phyloP scores from a whole-genome alignment of 345 rosid genomes.

The Dovyalis caffra region DNA sequence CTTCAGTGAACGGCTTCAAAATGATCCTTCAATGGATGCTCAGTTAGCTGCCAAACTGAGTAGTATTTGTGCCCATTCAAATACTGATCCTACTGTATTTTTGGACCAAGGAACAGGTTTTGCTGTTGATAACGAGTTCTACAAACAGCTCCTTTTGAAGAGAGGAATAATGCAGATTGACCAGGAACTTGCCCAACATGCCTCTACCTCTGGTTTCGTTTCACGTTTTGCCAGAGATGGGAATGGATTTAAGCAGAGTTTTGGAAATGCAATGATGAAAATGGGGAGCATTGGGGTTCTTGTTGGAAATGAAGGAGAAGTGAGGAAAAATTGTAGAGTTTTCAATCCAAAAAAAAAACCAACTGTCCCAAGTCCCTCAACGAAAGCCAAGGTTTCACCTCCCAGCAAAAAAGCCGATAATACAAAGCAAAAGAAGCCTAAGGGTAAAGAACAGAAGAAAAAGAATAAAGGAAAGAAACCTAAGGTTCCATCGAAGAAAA shows the following conservation, averaged over 20 bases:
- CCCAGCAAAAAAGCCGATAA: neutral
- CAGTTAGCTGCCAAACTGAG: constrained; percentile 38
- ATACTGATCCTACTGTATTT: constrained; percentile 47
- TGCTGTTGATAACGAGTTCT: constrained; percentile 47
- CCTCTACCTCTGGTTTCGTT: constrained; percentile 42
- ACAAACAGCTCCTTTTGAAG: constrained; percentile 36
- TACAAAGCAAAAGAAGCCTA: neutral
- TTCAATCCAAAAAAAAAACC: constrained; percentile 29
- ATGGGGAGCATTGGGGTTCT: constrained; percentile 51
- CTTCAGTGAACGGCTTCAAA: constrained; percentile 47
- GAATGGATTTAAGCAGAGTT: constrained; percentile 35
- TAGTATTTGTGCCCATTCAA: constrained; percentile 27
- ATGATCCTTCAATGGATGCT: constrained; percentile 56
- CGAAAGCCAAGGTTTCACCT: neutral
- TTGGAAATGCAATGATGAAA: constrained; percentile 63
- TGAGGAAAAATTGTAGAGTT: constrained; percentile 59
- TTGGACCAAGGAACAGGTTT: constrained; percentile 60
- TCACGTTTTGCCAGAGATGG: constrained; percentile 37
- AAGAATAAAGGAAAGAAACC: neutral
- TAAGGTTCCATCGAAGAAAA: neutral
- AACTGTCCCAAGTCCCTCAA: neutral
- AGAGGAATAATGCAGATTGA: constrained; percentile 63
- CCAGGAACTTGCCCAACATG: constrained; percentile 51
- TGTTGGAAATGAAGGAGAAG: constrained; percentile 54
- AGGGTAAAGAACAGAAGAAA: neutral